These are phyloP conservation scores for Botrytis fragariae DNA, from an alignment of 2,329 filamentous ascomycete genomes.

Conservation along the genomic window DNA sequence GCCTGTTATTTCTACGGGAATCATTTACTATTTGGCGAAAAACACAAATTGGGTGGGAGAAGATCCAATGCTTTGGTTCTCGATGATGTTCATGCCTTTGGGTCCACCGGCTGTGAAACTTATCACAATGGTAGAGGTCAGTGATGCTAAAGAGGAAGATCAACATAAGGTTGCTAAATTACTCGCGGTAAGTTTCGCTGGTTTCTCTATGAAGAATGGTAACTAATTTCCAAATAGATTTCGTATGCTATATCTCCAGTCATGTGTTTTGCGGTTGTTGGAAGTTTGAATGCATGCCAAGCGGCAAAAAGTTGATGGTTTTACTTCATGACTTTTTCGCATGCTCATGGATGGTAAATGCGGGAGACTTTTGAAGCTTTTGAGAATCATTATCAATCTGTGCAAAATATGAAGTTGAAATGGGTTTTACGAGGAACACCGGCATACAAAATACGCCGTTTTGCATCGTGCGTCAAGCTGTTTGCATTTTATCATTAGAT, in stretches of 20 bases:
- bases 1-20: slow-evolving; percentile 54
- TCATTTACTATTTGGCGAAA: slow-evolving; percentile 54
- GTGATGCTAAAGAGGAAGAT: slow-evolving; percentile 41
- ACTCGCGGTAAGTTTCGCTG: slow-evolving; percentile 39
- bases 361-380: not conserved
- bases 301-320: slow-evolving; percentile 23
- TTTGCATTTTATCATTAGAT: not conserved
- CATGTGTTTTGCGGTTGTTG: slow-evolving; percentile 42
- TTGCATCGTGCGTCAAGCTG: not conserved
- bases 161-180: slow-evolving; percentile 47
- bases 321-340: not conserved
- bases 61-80: slow-evolving; percentile 67
- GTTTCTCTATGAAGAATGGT: too few species aligned
- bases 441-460: not conserved
- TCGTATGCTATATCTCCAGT: slow-evolving; percentile 43
- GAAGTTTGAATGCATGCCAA: slow-evolving; percentile 38
- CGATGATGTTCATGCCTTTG: slow-evolving; percentile 49
- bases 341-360: not conserved
- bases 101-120: slow-evolving; percentile 50
- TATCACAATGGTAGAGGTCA: slow-evolving; percentile 47
- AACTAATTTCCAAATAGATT: slow-evolving; percentile 31
- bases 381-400: not conserved
- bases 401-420: not conserved
- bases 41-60: slow-evolving; percentile 50
- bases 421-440: not conserved